Conservation (phyloP, 192 early-diverging fungal species). For the Diversispora eburnea region DNA sequence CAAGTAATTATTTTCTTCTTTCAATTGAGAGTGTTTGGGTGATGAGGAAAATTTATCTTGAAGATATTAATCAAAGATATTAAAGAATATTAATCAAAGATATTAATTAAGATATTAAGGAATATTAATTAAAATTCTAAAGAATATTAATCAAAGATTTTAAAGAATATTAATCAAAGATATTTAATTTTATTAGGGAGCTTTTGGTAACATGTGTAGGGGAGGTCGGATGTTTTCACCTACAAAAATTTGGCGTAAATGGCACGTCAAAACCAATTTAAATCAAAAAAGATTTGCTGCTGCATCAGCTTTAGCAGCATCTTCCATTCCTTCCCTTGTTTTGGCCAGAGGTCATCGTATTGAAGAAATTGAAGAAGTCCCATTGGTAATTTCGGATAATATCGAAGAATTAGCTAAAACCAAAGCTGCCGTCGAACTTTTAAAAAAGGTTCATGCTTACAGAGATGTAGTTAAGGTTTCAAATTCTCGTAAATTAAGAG, state of each 20-base stretch:
- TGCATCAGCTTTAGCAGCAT: slow-evolving; percentile 94
- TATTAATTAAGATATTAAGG: background rate
- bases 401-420: slow-evolving; percentile 85
- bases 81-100: background rate
- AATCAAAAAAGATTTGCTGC: slow-evolving; percentile 98
- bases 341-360: slow-evolving; percentile 97
- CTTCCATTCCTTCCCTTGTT: slow-evolving; percentile 86
- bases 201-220: slow-evolving; percentile 99
- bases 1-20: slow-evolving; percentile 48
- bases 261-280: slow-evolving; percentile 98
- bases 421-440: slow-evolving; percentile 86
- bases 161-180: background rate
- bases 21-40: background rate
- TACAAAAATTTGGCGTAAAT: slow-evolving; percentile 99
- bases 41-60: too few species aligned
- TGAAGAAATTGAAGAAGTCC: slow-evolving; percentile 87
- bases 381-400: slow-evolving; percentile 79
- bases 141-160: background rate
- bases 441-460: slow-evolving; percentile 92
- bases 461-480: slow-evolving; percentile 92
- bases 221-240: slow-evolving; percentile 99
- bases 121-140: background rate
- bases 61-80: background rate
- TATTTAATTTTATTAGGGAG: slow-evolving; percentile 47
- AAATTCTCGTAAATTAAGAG: slow-evolving; percentile 93